Conservation (phyloP, 2,329 filamentous ascomycete genomes). For the Fusarium sambucinum region DNA sequence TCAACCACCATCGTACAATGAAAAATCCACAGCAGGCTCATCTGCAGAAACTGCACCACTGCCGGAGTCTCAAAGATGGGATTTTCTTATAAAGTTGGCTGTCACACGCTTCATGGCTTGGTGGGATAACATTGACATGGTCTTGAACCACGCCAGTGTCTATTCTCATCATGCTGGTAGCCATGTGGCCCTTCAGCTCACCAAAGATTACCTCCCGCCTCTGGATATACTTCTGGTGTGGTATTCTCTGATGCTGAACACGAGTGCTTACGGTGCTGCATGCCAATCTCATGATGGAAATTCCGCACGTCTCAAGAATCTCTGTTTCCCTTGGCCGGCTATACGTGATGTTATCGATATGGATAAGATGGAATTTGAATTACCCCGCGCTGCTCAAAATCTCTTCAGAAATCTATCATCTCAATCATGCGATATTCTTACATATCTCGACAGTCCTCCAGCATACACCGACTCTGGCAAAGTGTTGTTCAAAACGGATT, state of each 20-base stretch:
- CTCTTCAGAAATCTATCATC: conserved; percentile 26
- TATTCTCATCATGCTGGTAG: conserved; percentile 25
- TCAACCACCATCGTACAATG: conserved; percentile 16
- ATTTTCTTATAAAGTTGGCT: conserved; percentile 27
- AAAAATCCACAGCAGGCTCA: background rate
- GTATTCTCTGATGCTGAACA: conserved; percentile 24
- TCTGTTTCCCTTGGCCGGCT: conserved; percentile 34
- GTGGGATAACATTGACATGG: conserved; percentile 33
- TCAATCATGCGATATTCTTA: conserved; percentile 26
- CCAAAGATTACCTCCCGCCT: conserved; percentile 27
- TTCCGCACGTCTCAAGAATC: conserved; percentile 5
- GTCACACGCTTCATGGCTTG: conserved; percentile 24
- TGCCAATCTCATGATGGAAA: conserved; percentile 8
- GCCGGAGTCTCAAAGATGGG: conserved; percentile 29
- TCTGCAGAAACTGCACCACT: background rate
- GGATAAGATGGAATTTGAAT: conserved; percentile 14
- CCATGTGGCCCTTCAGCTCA: conserved; percentile 25
- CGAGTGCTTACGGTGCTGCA: conserved; percentile 14
- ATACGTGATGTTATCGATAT: conserved; percentile 32
- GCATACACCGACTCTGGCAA: conserved; percentile 12
- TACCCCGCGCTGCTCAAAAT: conserved; percentile 25
- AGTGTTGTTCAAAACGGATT: background rate
- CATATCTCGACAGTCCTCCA: conserved; percentile 26
- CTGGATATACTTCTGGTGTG: conserved; percentile 30
- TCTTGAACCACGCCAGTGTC: conserved; percentile 16